Evolutionary conservation across 768 basidiomycete genomes (phyloP), one percentile per base, ranked within the genome.

Genomic region (Russula compacta): DNA sequence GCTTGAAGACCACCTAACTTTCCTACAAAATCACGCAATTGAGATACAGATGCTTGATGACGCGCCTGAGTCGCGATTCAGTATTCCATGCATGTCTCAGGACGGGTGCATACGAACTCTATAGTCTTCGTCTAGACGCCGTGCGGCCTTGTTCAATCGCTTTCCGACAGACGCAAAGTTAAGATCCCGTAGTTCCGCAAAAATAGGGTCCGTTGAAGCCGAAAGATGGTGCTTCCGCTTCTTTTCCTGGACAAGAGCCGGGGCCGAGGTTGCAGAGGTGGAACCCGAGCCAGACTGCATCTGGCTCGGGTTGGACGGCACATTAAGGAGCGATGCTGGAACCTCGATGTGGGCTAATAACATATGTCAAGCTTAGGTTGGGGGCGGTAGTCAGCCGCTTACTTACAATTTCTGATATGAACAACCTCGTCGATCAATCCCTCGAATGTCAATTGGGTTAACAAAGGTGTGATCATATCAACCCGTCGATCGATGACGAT

Each of bases 361-460:
- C 7, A 57, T 12, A 47, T 7, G 44, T 57, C 50, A 61, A 47
- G 15, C 29, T 24, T 4, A 9, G n/a, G 29, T 24, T 24, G 43
- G n/a, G n/a, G 52, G 15, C 47, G 33, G 51, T 32, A 21, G 60
- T 33, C 5, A n/a, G 17, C 4, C 10, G 73, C 86, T 61, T 67
- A 92, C 86, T 61, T 67, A 92, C 95, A 88, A 69, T 97, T 93
- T 72, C 82, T 88, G 63, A 99, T 86, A 0, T 92, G 89, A 50
- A 97, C 78, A 39, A 92, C 75, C 71, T 99, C 97, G 69, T 98
- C 97, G 38, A 98, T 79, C 51, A 99, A 84, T 19, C 97, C 97
- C 71, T 98, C 89, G 67, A 98, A 98, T 0, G 97, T 99, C 59
- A 98, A 77, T 69, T 98, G 95, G 2, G 97, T 98, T 49, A 95